Evolutionary conservation across 495 filamentous ascomycete genomes (phyloP), one percentile per base, ranked within the genome.

Genomic region (Choiromyces venosus): DNA sequence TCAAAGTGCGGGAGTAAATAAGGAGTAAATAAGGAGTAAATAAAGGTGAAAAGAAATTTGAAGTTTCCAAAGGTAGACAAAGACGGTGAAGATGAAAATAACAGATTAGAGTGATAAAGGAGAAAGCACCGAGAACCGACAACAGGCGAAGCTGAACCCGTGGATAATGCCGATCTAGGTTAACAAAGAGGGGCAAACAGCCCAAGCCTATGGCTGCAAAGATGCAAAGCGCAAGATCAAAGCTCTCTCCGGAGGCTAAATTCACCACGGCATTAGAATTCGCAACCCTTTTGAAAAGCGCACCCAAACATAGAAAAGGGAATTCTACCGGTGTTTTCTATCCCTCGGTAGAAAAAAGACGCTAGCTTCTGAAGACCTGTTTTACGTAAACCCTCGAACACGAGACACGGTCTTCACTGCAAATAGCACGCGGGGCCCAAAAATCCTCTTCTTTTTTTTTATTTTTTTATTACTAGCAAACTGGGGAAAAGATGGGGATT

Each of bases 361-460:
- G 25, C 52, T 33, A 29, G 52, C 18, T 61, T 33, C 52, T 61
- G 25, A 16, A 29, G 25, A 25, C 25, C 25, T 61, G 3, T 16
- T 61, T 61, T 61, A 61, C 52, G 52, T 61, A 61, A 61, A 61
- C 29, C 25, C 52, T 33, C 52, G 52, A 61, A 61, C 52, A 61
- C 18, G 25, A 33, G 52, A 25, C 52, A 61, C 25, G 25, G 25
- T 33, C 25, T 33, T 61, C 52, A 61, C 52, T 29, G 52, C 8
- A 61, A 61, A 61, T 33, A 61, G 52, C 25, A 33, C 52, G n/a
- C 52, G 25, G 52, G 52, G 12, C 52, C 18, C 52, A 61, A 61
- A 61, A 33, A 61, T 61, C 25, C 10, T 5, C 52, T 61, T 61
- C n/a, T n/a, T 33, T 61, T n/a, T n/a, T n/a, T n/a, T n/a, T n/a